phyloP scores from a whole-genome alignment of 805 yeast species.

The Debaryomyces prosopidis region DNA sequence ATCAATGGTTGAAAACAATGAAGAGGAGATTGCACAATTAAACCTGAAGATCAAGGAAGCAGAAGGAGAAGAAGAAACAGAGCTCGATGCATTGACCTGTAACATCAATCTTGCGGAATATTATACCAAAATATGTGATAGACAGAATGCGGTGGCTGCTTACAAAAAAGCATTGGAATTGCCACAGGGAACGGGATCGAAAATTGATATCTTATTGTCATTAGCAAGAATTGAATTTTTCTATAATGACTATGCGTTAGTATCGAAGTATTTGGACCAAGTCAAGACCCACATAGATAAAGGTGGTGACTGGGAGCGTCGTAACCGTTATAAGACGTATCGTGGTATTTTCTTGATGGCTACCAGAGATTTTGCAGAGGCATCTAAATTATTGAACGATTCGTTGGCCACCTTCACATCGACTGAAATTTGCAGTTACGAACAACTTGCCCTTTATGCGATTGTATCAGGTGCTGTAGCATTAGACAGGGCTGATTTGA shows the following conservation, averaged over 20 bases:
- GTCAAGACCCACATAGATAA: conserved; percentile 79
- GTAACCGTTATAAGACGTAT: conserved; percentile 91
- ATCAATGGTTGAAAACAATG: conserved; percentile 52
- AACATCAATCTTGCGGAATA: conserved; percentile 85
- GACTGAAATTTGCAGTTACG: conserved; percentile 84
- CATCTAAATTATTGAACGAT: conserved; percentile 82
- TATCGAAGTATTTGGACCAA: conserved; percentile 71
- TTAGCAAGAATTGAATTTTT: conserved; percentile 88
- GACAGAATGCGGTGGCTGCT: conserved; percentile 63
- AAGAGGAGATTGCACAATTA: conserved; percentile 52
- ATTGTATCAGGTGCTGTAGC: conserved; percentile 84
- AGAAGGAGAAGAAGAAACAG: conserved; percentile 79
- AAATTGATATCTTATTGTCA: conserved; percentile 82
- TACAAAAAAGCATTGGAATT: conserved; percentile 72
- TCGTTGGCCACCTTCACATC: conserved; percentile 95
- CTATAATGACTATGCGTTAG: conserved; percentile 71
- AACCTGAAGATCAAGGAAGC: conserved; percentile 54
- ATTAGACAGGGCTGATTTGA: conserved; percentile 80
- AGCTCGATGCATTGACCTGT: conserved; percentile 72
- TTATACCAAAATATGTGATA: conserved; percentile 83
- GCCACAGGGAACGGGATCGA: conserved; percentile 84
- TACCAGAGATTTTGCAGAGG: conserved; percentile 81
- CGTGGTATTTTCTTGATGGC: conserved; percentile 81
- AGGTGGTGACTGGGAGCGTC: conserved; percentile 99
- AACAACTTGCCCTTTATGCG: conserved; percentile 85